phyloP scores from a whole-genome alignment of 257 asterid genomes.

The Echites panduratus region DNA sequence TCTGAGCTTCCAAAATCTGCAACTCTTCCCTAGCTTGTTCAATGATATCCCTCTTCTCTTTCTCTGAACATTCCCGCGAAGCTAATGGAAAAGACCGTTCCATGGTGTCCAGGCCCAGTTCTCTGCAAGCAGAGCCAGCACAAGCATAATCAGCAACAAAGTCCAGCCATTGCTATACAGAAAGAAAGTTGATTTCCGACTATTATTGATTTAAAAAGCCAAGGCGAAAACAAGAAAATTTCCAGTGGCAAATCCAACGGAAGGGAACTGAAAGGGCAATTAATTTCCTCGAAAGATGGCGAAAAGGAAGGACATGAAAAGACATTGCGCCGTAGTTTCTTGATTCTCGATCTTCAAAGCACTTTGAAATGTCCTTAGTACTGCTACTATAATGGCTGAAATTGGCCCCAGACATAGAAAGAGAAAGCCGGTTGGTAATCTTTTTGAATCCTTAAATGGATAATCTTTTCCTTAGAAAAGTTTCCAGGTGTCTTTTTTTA shows the following conservation, averaged over 20 bases:
- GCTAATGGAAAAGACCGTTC: constrained; percentile 8
- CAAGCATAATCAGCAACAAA: neutral
- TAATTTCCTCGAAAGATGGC: neutral
- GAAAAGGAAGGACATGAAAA: constrained; percentile 4
- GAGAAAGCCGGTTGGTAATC: neutral
- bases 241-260: neutral
- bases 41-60: constrained; percentile 16
- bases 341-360: constrained; percentile 12
- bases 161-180: neutral
- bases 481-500: no score
- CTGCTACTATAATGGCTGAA: no score
- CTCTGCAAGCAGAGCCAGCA: neutral
- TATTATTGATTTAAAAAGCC: neutral
- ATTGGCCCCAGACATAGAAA: neutral
- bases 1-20: constrained; percentile 44
- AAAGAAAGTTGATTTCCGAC: neutral
- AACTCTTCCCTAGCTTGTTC: constrained; percentile 57
- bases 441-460: no score
- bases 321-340: constrained; percentile 8
- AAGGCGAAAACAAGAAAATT: neutral
- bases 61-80: constrained; percentile 1
- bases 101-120: neutral
- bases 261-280: constrained; percentile 9
- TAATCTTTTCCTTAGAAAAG: no score
- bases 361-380: neutral